Evolutionary conservation across 345 rosid species (phyloP).

Genomic region (Cochlearia excelsa): DNA sequence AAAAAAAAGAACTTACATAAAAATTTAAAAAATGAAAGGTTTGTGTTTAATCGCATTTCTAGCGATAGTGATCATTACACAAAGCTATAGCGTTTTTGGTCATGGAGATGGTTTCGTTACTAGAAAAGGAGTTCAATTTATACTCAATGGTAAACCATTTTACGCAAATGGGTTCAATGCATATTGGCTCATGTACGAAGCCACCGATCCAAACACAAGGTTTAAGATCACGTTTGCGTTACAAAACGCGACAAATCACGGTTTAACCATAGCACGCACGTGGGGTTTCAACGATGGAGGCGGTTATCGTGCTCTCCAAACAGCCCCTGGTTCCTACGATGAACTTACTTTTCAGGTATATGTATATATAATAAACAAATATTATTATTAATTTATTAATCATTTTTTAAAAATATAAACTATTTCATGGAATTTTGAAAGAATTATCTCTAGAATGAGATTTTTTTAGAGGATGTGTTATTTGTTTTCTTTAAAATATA

Average conservation of each 20-base stretch:
- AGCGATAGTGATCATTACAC: constrained; percentile 26
- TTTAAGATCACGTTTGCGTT: constrained; percentile 26
- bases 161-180: constrained; percentile 35
- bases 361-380: no score
- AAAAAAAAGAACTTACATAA: not conserved
- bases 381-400: no score
- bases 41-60: constrained; percentile 19
- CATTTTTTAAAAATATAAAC: no score
- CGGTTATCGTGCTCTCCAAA: constrained; percentile 34
- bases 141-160: constrained; percentile 33
- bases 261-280: constrained; percentile 30
- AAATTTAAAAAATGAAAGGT: constrained; percentile 19
- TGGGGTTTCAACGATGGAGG: constrained; percentile 32
- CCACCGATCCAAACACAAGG: constrained; percentile 32
- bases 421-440: no score
- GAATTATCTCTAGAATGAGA: no score
- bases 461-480: no score
- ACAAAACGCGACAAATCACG: constrained; percentile 23
- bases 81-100: not conserved
- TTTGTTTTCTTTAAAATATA: no score
- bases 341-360: constrained; percentile 29
- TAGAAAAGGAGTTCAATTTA: constrained; percentile 27
- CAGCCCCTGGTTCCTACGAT: constrained; percentile 26
- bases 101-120: constrained; percentile 29
- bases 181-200: constrained; percentile 35